These are phyloP conservation scores for Crataegus laevigata DNA, from an alignment of 306 rosid genomes.

Conservation along the genomic window DNA sequence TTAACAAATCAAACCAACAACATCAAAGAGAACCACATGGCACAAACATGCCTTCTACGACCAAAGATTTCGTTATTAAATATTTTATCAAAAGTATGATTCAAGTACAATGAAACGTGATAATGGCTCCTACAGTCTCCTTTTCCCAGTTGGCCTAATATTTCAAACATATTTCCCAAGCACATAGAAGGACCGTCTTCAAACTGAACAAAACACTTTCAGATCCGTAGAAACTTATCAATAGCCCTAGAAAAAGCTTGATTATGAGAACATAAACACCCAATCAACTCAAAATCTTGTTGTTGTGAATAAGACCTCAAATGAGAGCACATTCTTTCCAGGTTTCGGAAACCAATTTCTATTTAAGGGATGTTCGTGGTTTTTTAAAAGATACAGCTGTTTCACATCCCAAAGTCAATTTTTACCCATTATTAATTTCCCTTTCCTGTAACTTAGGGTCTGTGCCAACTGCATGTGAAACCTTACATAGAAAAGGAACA, in stretches of 20 bases:
- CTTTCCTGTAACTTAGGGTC: neutral
- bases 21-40: neutral
- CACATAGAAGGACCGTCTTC: neutral
- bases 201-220: neutral
- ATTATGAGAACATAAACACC: neutral
- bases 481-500: neutral
- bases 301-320: neutral
- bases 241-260: neutral
- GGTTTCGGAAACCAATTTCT: neutral
- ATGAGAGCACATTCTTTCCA: neutral
- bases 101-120: neutral
- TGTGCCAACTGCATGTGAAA: neutral
- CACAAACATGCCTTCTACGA: neutral
- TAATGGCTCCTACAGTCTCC: neutral
- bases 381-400: neutral
- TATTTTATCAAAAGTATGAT: neutral
- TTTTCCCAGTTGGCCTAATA: neutral
- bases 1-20: neutral
- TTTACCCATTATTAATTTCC: no score
- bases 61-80: neutral
- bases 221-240: neutral
- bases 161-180: neutral
- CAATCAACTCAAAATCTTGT: neutral
- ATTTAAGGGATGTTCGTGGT: neutral
- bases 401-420: neutral